Evolutionary conservation across 345 rosid species (phyloP), one percentile per base, ranked within the genome.

Genomic region (Rhizophora apiculata): DNA sequence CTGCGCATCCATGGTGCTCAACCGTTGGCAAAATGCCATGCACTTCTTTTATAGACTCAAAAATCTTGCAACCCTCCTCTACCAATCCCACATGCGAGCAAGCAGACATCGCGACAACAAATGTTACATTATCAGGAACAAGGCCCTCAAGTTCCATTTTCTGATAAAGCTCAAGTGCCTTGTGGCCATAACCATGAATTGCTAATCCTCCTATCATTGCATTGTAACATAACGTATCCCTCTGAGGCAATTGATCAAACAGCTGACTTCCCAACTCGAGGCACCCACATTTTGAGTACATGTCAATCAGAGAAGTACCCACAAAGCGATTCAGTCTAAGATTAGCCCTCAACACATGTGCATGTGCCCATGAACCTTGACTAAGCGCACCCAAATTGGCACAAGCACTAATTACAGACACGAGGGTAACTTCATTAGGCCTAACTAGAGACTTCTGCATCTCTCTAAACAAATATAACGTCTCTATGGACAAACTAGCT

Each of bases 31-130:
- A 82, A 16, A 80, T 75, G 26, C 79, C 66, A 15, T 79, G 81
- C 64, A 46, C 70, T 34, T 73, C 65, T 64, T 70, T 72, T 48
- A 88, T 88, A n/a, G 93, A 88, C 29, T 75, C 67, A 30, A 86
- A 88, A 36, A 85, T 75, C 61, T 65, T 18, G 8, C 76, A 67
- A 31, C 93, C 91, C 15, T 83, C 79, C 3, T 83, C 81, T 0
- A 90, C 82, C 61, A 86, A 39, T 58, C 93, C 91, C n/a, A 79
- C 82, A 68, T 84, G 87, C 1, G 96, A 87, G 75, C 90, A 89
- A 6, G 88, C 90, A 22, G 74, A 80, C 65, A 85, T 80, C 4
- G 82, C 67, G 63, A 85, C 89, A 4, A 85, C 53, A 20, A 89
- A 87, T 2, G 90, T 87, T 19, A 75, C 81, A 0, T 82, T 76